phyloP scores from a whole-genome alignment of 108 stramenopile genomes.

The Nitzschia sp. region DNA sequence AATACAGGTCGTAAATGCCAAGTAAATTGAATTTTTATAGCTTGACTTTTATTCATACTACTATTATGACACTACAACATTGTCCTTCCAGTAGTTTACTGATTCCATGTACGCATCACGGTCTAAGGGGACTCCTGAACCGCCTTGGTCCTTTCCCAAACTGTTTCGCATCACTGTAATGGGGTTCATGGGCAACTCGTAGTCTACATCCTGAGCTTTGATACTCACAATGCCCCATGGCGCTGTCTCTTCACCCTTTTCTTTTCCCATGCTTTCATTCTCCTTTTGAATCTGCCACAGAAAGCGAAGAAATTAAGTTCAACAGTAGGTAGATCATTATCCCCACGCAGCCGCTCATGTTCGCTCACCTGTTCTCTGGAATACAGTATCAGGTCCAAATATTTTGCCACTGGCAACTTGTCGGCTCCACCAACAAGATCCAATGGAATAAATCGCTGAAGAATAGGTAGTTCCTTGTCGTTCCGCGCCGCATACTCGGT shows the following conservation, averaged over 20 bases:
- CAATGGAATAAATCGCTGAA: conserved; percentile 79
- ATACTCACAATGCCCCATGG: conserved; percentile 98
- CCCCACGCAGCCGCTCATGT: too few relatives aligned
- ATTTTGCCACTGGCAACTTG: conserved; percentile 80
- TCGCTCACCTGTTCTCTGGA: conserved; percentile 95
- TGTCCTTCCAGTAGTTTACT: conserved; percentile 84
- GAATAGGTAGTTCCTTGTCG: conserved; percentile 90
- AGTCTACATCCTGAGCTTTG: conserved; percentile 91
- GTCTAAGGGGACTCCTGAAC: conserved; percentile 82
- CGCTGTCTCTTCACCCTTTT: conserved; percentile 42
- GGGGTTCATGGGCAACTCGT: conserved; percentile 87
- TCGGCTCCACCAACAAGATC: conserved; percentile 45
- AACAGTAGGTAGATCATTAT: too few relatives aligned
- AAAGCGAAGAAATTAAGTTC: too few relatives aligned
- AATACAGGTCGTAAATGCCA: conserved; percentile 58
- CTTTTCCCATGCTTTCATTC: conserved; percentile 80
- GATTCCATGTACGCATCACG: conserved; percentile 82
- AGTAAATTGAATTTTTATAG: not conserved
- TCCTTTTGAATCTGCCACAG: conserved; percentile 86
- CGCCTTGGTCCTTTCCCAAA: conserved; percentile 92
- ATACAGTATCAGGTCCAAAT: conserved; percentile 93
- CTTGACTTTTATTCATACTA: not conserved
- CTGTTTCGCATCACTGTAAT: conserved; percentile 99
- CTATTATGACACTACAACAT: conserved; percentile 60
- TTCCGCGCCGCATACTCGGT: conserved; percentile 89